These are phyloP conservation scores for Tolypocladium capitatum DNA, from an alignment of 2,329 filamentous ascomycete genomes.

Conservation along the genomic window DNA sequence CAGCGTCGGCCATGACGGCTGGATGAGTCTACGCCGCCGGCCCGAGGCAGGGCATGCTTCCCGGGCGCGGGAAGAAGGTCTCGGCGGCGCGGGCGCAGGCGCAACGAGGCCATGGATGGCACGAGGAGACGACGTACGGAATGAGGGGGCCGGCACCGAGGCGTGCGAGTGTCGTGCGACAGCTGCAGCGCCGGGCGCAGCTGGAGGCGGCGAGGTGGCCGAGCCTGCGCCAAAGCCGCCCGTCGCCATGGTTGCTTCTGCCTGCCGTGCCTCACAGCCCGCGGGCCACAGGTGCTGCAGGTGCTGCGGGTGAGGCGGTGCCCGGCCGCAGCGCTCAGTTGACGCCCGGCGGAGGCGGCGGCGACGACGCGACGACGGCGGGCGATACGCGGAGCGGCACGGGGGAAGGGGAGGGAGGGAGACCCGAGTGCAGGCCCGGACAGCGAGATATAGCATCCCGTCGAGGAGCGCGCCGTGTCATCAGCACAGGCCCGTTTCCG, in stretches of 20 bases:
- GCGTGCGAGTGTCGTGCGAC: neutral
- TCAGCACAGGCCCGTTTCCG: no score
- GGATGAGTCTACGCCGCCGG: neutral
- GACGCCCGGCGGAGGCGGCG: no score
- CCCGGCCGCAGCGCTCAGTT: neutral
- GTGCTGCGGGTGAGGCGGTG: neutral
- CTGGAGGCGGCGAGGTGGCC: neutral
- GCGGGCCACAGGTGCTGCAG: no score
- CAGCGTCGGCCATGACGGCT: slow-evolving; percentile 17
- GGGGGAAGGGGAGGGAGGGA: neutral
- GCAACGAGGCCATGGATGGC: no score
- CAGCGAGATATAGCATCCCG: neutral
- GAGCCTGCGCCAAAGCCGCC: neutral
- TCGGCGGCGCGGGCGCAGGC: no score
- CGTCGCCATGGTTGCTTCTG: neutral
- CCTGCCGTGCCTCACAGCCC: neutral
- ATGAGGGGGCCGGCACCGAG: neutral
- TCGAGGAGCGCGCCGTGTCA: no score
- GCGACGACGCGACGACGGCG: neutral
- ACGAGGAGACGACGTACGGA: neutral
- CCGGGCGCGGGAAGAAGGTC: no score
- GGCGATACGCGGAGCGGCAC: neutral
- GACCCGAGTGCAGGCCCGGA: neutral
- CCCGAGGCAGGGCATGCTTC: neutral
- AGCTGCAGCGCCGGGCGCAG: neutral